Evolutionary conservation across 1,284 basidiomycete genomes (phyloP), one percentile per base, ranked within the genome.

Genomic region (Ustilago lituana): DNA sequence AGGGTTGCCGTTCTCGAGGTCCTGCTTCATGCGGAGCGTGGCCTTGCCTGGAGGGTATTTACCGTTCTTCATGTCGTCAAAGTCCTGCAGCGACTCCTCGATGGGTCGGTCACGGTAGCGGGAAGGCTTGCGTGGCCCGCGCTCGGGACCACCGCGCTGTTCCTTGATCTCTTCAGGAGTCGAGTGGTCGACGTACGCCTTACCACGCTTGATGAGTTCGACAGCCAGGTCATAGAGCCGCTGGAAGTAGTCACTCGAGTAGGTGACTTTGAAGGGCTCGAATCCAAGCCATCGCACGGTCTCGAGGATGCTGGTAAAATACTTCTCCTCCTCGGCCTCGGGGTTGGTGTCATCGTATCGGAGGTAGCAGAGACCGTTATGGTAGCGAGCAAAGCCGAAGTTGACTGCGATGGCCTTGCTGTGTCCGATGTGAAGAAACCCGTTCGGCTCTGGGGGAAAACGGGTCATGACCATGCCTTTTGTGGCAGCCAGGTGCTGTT

Each of bases 311-410:
- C 92, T 95, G 82, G 95, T 93, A 80, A 98, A 97, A 84, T 96
- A 98, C 70, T 89, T 86, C 38, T 89, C 93, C 84, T 98, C 96
- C 83, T 99, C 96, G 44, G 93, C 93, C 83, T 96, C 93, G 0
- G 96, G 96, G 83, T 99, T 99, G 33, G 96, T 99, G 83, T 99
- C 96, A 82, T 99, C 96, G 81, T 91, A 99, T 56, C 94, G 89
- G 41, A 99, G 86, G 82, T 97, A 98, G 73, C 92, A 93, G 77
- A 91, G 89, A 26, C 96, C 96, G 19, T 88, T 87, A 81, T 98
- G 87, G 83, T 92, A 89, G 20, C 93, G 92, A 23, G 96, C 96
- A 82, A 93, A 99, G 26, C 96, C 96, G 83, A 98, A 99, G 84
- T 96, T 92, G 74, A 98, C 89, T 78, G 97, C 96, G 77, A 99